Conservation (phyloP, 1,284 basidiomycete genomes). For the Naganishia albida region DNA sequence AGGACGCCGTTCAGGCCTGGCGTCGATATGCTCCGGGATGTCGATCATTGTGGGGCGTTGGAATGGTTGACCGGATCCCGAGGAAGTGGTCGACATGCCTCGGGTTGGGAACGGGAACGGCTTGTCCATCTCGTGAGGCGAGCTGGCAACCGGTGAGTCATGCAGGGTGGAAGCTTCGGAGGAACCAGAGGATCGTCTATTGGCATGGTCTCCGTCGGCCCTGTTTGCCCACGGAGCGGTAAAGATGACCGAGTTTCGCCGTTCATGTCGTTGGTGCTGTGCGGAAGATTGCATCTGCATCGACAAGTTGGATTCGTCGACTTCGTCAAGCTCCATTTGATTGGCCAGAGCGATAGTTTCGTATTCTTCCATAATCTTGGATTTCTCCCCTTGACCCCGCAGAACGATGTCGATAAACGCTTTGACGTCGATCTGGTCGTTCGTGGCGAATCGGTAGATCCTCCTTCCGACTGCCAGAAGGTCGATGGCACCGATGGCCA, state of each 20-base stretch:
- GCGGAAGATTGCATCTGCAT: constrained; percentile 25
- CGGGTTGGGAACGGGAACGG: constrained; percentile 6
- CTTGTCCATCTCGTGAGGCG: constrained; percentile 18
- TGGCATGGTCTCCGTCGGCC: constrained; percentile 27
- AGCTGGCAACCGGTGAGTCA: constrained; percentile 14
- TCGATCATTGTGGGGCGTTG: not conserved
- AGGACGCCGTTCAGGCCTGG: not conserved
- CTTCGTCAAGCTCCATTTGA: constrained; percentile 15
- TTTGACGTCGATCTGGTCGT: not conserved
- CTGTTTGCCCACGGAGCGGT: constrained; percentile 19
- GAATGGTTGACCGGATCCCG: constrained; percentile 26
- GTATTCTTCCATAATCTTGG: constrained; percentile 11
- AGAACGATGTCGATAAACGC: constrained; percentile 15
- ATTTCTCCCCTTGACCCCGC: not conserved
- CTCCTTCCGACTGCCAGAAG: constrained; percentile 44
- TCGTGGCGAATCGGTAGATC: constrained; percentile 33
- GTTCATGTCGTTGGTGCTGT: constrained; percentile 21
- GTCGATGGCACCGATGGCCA: constrained; percentile 43
- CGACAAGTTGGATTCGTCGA: not conserved
- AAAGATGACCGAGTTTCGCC: constrained; percentile 9
- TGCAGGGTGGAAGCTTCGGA: constrained; percentile 23
- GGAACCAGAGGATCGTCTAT: constrained; percentile 22
- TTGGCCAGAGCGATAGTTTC: constrained; percentile 12
- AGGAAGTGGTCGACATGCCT: constrained; percentile 28
- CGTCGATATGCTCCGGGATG: constrained; percentile 26